A percentile compares a stretch with the other conserved stretches of the same genome.
These are phyloP conservation scores for Lophium mytilinum DNA, from an alignment of 495 filamentous ascomycete species.

Conservation along the genomic window DNA sequence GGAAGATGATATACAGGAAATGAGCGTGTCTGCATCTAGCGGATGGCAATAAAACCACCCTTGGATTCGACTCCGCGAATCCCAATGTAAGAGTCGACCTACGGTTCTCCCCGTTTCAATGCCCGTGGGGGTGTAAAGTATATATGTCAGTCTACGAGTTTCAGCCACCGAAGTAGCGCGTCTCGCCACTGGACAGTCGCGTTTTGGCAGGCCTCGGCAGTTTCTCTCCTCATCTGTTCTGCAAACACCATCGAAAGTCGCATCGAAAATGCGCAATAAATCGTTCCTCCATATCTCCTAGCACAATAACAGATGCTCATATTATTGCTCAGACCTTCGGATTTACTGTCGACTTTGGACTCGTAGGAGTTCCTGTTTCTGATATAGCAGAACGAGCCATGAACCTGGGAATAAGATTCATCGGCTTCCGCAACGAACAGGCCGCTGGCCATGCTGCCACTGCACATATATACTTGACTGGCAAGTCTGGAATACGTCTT, in stretches of 20 bases:
- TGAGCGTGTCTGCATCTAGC: no score
- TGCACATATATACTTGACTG: slow-evolving; percentile 58
- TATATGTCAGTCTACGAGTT: no score
- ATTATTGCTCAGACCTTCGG: slow-evolving; percentile 51
- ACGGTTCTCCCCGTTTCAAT: no score
- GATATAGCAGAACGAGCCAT: slow-evolving; percentile 58
- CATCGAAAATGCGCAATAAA: no score
- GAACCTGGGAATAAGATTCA: slow-evolving; percentile 55
- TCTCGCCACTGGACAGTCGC: no score
- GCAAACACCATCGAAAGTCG: background rate
- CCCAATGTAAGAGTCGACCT: no score
- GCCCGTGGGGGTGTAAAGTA: no score
- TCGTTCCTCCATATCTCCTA: background rate
- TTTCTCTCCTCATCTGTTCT: background rate
- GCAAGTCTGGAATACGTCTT: slow-evolving; percentile 52
- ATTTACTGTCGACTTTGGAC: slow-evolving; percentile 54
- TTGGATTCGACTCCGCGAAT: no score
- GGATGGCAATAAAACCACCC: no score
- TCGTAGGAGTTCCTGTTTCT: slow-evolving; percentile 58
- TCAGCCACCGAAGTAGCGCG: no score
- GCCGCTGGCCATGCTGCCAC: slow-evolving; percentile 56
- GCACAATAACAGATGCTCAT: slow-evolving; percentile 42
- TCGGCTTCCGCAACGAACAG: slow-evolving; percentile 61
- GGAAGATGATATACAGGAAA: no score
- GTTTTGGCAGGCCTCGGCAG: background rate